These are phyloP conservation scores for Penicillium psychrofluorescens DNA, from an alignment of 495 filamentous ascomycete species.

Conservation along the genomic window DNA sequence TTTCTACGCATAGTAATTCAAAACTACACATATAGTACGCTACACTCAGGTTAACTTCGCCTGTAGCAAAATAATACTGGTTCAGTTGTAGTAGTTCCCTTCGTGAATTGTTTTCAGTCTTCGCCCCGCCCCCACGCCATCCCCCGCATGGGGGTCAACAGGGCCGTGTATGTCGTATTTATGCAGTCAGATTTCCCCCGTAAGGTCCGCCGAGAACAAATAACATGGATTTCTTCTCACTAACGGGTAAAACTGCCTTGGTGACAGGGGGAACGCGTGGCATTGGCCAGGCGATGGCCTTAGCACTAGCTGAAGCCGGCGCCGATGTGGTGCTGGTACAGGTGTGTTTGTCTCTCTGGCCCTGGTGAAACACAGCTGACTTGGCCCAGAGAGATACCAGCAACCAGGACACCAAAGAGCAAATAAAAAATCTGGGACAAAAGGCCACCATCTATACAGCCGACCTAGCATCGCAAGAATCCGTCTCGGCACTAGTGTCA, in stretches of 20 bases:
- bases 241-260: slow-evolving; percentile 55
- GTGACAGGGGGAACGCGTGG: slow-evolving; percentile 80
- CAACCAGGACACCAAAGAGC: slow-evolving; percentile 46
- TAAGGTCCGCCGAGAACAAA: neutral
- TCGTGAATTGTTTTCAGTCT: too few relatives aligned
- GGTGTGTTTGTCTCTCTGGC: slow-evolving; percentile 7
- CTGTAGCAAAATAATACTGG: too few relatives aligned
- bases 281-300: slow-evolving; percentile 69
- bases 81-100: too few relatives aligned
- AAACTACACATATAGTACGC: too few relatives aligned
- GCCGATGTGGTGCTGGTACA: slow-evolving; percentile 71
- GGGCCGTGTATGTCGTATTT: neutral
- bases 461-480: slow-evolving; percentile 55
- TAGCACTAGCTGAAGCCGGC: slow-evolving; percentile 77
- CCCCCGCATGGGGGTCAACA: too few relatives aligned
- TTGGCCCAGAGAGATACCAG: slow-evolving; percentile 48
- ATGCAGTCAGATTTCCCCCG: too few relatives aligned
- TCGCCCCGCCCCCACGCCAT: too few relatives aligned
- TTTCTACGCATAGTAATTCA: too few relatives aligned
- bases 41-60: too few relatives aligned
- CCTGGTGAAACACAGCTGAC: too few relatives aligned
- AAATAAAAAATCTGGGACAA: slow-evolving; percentile 59
- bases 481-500: slow-evolving; percentile 53
- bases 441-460: slow-evolving; percentile 60
- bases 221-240: slow-evolving; percentile 14